Evolutionary conservation across 495 filamentous ascomycete genomes (phyloP).

Genomic region (Pseudevernia furfuracea): DNA sequence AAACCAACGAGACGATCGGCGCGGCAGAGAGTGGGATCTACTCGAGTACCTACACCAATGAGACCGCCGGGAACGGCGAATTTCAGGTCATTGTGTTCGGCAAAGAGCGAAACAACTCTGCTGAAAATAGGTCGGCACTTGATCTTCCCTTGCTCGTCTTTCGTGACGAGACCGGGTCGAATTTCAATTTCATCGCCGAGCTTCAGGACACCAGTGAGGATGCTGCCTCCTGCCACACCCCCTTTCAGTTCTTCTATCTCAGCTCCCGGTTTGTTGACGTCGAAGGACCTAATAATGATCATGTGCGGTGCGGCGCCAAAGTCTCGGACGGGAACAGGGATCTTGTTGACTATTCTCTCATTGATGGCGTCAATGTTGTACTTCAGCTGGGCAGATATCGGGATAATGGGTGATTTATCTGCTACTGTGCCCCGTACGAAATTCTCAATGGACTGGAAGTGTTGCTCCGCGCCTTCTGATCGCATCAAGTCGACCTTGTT

Average conservation of each 20-base stretch:
- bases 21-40: slow-evolving; percentile 95
- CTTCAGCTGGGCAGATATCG: slow-evolving; percentile 96
- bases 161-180: slow-evolving; percentile 86
- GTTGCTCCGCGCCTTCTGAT: slow-evolving; percentile 81
- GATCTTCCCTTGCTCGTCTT: slow-evolving; percentile 87
- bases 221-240: slow-evolving; percentile 94
- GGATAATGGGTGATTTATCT: slow-evolving; percentile 91
- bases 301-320: slow-evolving; percentile 88
- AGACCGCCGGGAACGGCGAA: slow-evolving; percentile 95
- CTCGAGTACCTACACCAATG: slow-evolving; percentile 92
- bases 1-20: slow-evolving; percentile 98
- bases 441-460: slow-evolving; percentile 92
- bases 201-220: slow-evolving; percentile 91
- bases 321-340: slow-evolving; percentile 83
- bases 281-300: slow-evolving; percentile 98
- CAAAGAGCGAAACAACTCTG: slow-evolving; percentile 87
- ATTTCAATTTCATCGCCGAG: slow-evolving; percentile 98
- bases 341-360: slow-evolving; percentile 84
- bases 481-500: slow-evolving; percentile 99
- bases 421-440: slow-evolving; percentile 97
- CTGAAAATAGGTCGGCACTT: slow-evolving; percentile 96
- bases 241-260: slow-evolving; percentile 98
- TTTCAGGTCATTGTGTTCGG: slow-evolving; percentile 94
- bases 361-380: slow-evolving; percentile 99
- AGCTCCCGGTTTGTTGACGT: slow-evolving; percentile 99